phyloP scores from a whole-genome alignment of 805 yeast species.

The Wickerhamomyces chambardii region DNA sequence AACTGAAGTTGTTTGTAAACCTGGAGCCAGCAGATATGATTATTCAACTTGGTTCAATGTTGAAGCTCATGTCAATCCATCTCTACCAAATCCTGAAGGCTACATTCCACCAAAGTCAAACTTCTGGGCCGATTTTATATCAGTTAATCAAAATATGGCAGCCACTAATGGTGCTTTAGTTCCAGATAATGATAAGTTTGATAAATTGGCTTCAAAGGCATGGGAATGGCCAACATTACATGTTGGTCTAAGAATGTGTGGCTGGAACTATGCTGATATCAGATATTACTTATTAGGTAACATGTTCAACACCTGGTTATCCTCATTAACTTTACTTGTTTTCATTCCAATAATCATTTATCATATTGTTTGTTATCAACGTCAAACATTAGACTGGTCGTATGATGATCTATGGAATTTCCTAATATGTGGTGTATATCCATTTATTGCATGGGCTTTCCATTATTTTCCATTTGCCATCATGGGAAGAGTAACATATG shows the following conservation, averaged over 20 bases:
- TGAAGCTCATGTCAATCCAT: constrained; percentile 57
- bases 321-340: constrained; percentile 43
- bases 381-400: constrained; percentile 48
- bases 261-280: constrained; percentile 48
- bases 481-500: constrained; percentile 96
- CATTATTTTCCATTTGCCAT: constrained; percentile 84
- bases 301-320: constrained; percentile 71
- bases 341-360: constrained; percentile 33
- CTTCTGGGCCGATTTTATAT: constrained; percentile 66
- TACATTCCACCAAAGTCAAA: constrained; percentile 56
- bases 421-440: constrained; percentile 65
- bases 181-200: constrained; percentile 71
- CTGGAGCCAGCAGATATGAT: constrained; percentile 47
- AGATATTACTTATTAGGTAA: constrained; percentile 68
- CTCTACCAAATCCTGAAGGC: constrained; percentile 43
- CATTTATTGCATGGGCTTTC: constrained; percentile 84
- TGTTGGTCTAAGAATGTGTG: constrained; percentile 67
- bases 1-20: constrained; percentile 68
- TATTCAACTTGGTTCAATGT: constrained; percentile 87
- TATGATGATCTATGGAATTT: constrained; percentile 29
- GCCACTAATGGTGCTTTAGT: constrained; percentile 76
- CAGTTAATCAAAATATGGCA: constrained; percentile 79
- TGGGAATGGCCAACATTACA: constrained; percentile 85
- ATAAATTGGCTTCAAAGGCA: constrained; percentile 58
- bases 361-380: constrained; percentile 52